Evolutionary conservation across 2,329 filamentous ascomycete genomes (phyloP).

Genomic region (Botrytis fragariae): DNA sequence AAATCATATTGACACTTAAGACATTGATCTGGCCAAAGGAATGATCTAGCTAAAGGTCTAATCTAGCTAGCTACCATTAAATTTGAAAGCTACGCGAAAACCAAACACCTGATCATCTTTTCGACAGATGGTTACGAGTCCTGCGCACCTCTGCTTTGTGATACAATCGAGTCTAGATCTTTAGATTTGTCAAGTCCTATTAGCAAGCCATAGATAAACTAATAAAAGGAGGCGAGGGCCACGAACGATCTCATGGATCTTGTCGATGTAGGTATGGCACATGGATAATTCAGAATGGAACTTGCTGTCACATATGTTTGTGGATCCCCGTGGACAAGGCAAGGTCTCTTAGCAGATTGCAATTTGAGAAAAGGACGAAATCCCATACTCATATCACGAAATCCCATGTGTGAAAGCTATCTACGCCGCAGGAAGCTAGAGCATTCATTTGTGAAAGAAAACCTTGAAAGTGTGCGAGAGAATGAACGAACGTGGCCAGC

Average conservation of each 20-base stretch:
- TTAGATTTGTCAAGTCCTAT: neutral
- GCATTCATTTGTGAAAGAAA: neutral
- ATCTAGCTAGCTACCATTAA: neutral
- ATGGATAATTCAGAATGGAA: neutral
- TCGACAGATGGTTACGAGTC: neutral
- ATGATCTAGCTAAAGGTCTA: neutral
- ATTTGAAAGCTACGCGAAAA: neutral
- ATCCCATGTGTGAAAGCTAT: neutral
- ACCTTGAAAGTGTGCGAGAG: neutral
- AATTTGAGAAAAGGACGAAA: neutral
- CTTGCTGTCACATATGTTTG: neutral
- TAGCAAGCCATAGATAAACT: neutral
- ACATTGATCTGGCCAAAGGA: neutral
- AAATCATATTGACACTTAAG: neutral
- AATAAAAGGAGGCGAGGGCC: neutral
- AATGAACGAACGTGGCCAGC: neutral
- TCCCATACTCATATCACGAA: neutral
- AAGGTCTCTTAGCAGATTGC: neutral
- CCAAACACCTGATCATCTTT: neutral
- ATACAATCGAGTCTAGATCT: slow-evolving; percentile 7
- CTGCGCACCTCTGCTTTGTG: slow-evolving; percentile 10
- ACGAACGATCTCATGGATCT: no score
- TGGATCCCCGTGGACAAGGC: neutral
- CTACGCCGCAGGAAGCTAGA: no score
- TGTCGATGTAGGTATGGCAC: neutral